Percentiles rank a stretch among this genome's conserved stretches.
phyloP scores from a whole-genome alignment of 2,329 filamentous ascomycete genomes.

The Colletotrichum somersetense region DNA sequence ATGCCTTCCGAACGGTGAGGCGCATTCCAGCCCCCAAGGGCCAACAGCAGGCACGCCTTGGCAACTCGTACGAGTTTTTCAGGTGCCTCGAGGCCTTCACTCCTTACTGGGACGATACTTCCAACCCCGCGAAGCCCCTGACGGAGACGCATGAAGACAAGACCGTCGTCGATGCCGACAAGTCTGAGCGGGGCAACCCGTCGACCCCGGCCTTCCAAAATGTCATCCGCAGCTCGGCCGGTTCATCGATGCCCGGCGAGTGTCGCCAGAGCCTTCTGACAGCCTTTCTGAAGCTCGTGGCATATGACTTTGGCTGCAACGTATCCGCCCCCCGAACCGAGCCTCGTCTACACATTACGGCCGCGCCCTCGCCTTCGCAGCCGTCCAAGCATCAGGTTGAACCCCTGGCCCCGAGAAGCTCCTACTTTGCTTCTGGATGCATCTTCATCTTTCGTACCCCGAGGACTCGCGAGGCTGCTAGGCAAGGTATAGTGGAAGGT shows the following conservation, averaged over 20 bases:
- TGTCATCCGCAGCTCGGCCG: constrained; percentile 59
- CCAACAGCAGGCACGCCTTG: constrained; percentile 66
- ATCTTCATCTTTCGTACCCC: constrained; percentile 72
- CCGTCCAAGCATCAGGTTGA: constrained; percentile 26
- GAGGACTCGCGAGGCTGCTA: constrained; percentile 69
- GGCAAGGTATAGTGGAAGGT: constrained; percentile 71
- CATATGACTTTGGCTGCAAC: constrained; percentile 76
- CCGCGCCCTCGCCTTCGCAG: constrained; percentile 48
- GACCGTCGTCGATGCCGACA: constrained; percentile 36
- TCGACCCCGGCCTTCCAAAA: constrained; percentile 7
- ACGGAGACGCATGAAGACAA: constrained; percentile 25
- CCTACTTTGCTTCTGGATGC: constrained; percentile 70
- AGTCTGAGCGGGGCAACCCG: constrained; percentile 35
- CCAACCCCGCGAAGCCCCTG: constrained; percentile 47
- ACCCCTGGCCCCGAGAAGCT: constrained; percentile 52
- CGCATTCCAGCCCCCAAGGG: constrained; percentile 68
- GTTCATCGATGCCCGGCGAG: constrained; percentile 69
- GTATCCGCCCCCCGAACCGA: constrained; percentile 68
- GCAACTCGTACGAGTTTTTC: constrained; percentile 76
- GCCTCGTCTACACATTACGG: constrained; percentile 68
- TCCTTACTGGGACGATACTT: constrained; percentile 73
- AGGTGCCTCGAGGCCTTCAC: constrained; percentile 71
- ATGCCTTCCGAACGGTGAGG: constrained; percentile 72
- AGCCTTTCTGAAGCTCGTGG: constrained; percentile 73
- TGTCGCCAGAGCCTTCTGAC: constrained; percentile 68